Conservation (phyloP, 1,284 basidiomycete species). For the Polyporus tsugae region DNA sequence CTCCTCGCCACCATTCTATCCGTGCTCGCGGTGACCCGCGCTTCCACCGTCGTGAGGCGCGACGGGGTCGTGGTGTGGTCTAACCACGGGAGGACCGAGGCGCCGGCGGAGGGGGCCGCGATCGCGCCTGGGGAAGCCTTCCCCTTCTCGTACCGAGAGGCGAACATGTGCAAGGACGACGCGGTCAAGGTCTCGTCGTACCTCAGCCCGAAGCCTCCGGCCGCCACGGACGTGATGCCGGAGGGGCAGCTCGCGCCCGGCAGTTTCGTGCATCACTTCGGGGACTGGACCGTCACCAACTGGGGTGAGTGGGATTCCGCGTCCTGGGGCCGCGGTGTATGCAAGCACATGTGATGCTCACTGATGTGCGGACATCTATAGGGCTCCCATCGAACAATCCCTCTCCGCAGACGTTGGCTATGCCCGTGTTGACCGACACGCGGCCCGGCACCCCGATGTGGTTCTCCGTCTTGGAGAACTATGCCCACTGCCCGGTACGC, state of each 20-base stretch:
- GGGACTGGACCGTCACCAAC: neutral
- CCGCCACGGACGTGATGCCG: neutral
- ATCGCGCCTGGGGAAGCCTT: neutral
- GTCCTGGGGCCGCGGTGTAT: no score
- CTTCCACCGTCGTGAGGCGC: neutral
- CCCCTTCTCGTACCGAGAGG: neutral
- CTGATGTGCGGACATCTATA: neutral
- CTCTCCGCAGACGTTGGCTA: neutral
- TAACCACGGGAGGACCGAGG: neutral
- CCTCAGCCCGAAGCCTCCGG: neutral
- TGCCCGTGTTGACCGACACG: neutral
- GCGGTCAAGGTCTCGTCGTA: neutral
- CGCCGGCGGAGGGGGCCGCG: neutral
- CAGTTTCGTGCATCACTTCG: neutral
- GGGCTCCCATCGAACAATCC: neutral
- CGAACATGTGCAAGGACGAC: constrained; percentile 4
- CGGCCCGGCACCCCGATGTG: neutral
- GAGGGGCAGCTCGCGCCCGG: neutral
- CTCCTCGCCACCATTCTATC: neutral
- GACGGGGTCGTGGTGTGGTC: neutral
- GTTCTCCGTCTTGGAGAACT: constrained; percentile 1
- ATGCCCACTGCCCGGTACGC: neutral
- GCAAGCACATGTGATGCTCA: neutral
- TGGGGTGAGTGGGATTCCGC: neutral
- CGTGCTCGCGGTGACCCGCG: neutral